Base-by-base conservation (phyloP, 768 basidiomycete species). In the Tylopilus rubrobrunneus region DNA sequence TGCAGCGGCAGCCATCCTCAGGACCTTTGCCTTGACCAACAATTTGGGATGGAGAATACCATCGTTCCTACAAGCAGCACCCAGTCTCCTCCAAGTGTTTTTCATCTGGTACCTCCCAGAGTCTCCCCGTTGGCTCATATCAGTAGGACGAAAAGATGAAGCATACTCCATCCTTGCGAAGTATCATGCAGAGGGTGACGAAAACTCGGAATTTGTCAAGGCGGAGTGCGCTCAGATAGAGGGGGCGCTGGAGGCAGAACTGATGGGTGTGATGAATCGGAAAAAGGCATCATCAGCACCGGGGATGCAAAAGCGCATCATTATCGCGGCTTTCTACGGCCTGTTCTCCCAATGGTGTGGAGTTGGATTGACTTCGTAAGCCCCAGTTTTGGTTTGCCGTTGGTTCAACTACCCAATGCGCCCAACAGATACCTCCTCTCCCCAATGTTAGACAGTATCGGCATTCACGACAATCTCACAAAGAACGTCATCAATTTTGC, bases 31-130 rank as follows among this genome's bases (percentile, higher is more conserved):
- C 9, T 82, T 86, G 75, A 45, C 60, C 0, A 78, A 59, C 46
- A 76, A 81, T 59, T 85, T 83, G 83, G 82, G 79, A 11, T 86
- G 85, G 85, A 76, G 85, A n/a, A 83, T 86, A 21, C 85, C 84
- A 0, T 65, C 60, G 2, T 80, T 83, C n/a, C 74, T 85, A 6
- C 85, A 86, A 64, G 58, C 79, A 33, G 62, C 76, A 1, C 85
- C 85, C 1, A 78, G 77, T 54, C 31, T 74, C 11, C 66, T 85
- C 21, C 84, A 86, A 56, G 61, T 85, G 43, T 54, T 57, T 25
- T 82, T 86, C 65, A 73, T 86, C 48, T 77, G 69, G 62, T 79
- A 82, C 61, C 70, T 85, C 15, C 83, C 83, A 3, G 85, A 87
- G 61, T 84, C 82, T 11, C 85, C 85, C 15, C 77, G 82, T 37